Percentiles rank a stretch among this genome's conserved stretches.
Conservation (phyloP, 1,284 basidiomycete species). For the Bjerkandera adusta region DNA sequence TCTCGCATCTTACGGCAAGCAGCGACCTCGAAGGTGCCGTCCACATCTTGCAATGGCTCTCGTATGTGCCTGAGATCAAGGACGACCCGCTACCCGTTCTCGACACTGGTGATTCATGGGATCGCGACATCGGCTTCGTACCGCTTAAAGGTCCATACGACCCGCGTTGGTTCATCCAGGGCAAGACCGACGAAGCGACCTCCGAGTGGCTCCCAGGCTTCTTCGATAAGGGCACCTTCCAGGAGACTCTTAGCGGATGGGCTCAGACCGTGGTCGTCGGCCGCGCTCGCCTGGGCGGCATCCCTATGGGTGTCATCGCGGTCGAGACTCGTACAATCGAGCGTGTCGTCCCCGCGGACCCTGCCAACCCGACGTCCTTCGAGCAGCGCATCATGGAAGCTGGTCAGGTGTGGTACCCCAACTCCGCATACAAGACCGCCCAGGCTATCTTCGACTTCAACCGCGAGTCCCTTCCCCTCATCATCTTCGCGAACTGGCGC, state of each 20-base stretch:
- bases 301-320: conserved; percentile 97
- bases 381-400: conserved; percentile 99
- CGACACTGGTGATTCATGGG: conserved; percentile 78
- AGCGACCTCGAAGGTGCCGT: conserved; percentile 95
- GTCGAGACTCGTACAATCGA: conserved; percentile 98
- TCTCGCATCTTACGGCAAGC: conserved; percentile 92
- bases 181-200: conserved; percentile 83
- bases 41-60: conserved; percentile 93
- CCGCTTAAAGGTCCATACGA: conserved; percentile 97
- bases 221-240: conserved; percentile 97
- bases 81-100: conserved; percentile 78
- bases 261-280: conserved; percentile 98
- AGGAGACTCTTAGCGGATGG: conserved; percentile 95
- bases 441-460: conserved; percentile 99
- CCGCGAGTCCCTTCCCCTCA: conserved; percentile 93
- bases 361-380: conserved; percentile 97
- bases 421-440: conserved; percentile 99
- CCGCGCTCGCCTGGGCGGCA: conserved; percentile 93
- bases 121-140: conserved; percentile 87
- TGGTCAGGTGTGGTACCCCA: conserved; percentile 99
- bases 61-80: conserved; percentile 86
- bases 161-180: conserved; percentile 96
- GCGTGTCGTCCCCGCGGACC: conserved; percentile 95
- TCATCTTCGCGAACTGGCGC: conserved; percentile 99
- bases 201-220: conserved; percentile 84